phyloP scores from a whole-genome alignment of 441 rosid species.

The Macaranga tanarius region DNA sequence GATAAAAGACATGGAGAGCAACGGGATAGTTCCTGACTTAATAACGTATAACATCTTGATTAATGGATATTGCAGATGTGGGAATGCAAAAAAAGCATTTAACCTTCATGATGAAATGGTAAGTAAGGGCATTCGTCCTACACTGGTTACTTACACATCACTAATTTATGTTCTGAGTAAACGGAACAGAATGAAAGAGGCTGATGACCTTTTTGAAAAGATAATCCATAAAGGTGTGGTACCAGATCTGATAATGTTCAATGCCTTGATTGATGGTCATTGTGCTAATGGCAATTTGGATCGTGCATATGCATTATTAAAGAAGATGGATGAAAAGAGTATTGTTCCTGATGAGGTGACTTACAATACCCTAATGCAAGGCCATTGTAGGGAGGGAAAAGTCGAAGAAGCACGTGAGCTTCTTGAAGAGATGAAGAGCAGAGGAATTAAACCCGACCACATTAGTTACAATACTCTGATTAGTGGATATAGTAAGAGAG shows the following conservation, averaged over 20 bases:
- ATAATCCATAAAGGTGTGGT: slow-evolving; percentile 36
- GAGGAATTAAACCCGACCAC: slow-evolving; percentile 81
- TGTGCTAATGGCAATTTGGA: slow-evolving; percentile 62
- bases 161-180: slow-evolving; percentile 67
- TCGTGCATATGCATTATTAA: slow-evolving; percentile 58
- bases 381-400: slow-evolving; percentile 72
- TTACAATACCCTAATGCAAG: slow-evolving; percentile 81
- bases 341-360: slow-evolving; percentile 88
- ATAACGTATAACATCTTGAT: slow-evolving; percentile 78
- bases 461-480: slow-evolving; percentile 82
- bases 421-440: slow-evolving; percentile 69
- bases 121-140: slow-evolving; percentile 57
- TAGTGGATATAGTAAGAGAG: slow-evolving; percentile 82
- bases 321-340: slow-evolving; percentile 66
- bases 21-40: slow-evolving; percentile 60
- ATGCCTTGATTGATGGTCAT: slow-evolving; percentile 78
- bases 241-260: slow-evolving; percentile 74
- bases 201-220: slow-evolving; percentile 69
- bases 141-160: slow-evolving; percentile 69
- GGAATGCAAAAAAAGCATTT: slow-evolving; percentile 72
- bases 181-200: slow-evolving; percentile 62
- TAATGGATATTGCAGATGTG: slow-evolving; percentile 74
- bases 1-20: slow-evolving; percentile 62
- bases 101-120: slow-evolving; percentile 66
- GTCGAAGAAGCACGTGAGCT: slow-evolving; percentile 84